Percentiles rank a stretch among this genome's conserved stretches.
Conservation (phyloP, 441 rosid species). For the Arabidopsis lyrata region DNA sequence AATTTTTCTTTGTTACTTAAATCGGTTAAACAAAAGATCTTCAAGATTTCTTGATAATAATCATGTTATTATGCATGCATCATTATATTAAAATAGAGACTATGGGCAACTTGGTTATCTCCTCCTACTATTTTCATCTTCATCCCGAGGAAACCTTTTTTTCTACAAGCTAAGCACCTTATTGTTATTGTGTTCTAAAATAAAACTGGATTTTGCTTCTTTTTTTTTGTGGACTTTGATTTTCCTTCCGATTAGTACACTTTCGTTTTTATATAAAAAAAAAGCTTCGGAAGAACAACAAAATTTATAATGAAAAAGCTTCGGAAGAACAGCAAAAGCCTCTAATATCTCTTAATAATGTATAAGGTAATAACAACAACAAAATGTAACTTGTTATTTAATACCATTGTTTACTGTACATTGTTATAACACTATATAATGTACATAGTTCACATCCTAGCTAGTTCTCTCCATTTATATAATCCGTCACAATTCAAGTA, state of each 20-base stretch:
- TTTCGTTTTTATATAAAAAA: neutral
- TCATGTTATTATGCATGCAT: conserved; percentile 47
- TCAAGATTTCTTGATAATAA: conserved; percentile 44
- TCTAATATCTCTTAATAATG: too few species aligned
- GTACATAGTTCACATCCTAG: too few species aligned
- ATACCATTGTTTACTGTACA: too few species aligned
- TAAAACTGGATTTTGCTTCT: neutral
- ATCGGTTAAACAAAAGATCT: conserved; percentile 37
- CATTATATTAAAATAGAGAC: conserved; percentile 15
- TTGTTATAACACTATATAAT: too few species aligned
- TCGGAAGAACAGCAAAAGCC: too few species aligned
- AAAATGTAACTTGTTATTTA: too few species aligned
- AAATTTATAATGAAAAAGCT: too few species aligned
- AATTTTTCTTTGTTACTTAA: conserved; percentile 14
- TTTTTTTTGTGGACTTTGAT: neutral
- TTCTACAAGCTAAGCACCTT: neutral
- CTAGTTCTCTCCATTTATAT: too few species aligned
- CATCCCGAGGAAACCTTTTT: neutral
- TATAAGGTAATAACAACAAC: neutral
- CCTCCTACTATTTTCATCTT: conserved; percentile 22
- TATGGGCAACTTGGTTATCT: conserved; percentile 35
- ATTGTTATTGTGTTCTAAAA: neutral
- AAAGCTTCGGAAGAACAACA: too few species aligned
- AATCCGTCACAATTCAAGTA: too few species aligned
- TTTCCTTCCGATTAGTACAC: neutral